These are phyloP conservation scores for Microcos paniculata DNA, from an alignment of 345 rosid species.

Conservation along the genomic window DNA sequence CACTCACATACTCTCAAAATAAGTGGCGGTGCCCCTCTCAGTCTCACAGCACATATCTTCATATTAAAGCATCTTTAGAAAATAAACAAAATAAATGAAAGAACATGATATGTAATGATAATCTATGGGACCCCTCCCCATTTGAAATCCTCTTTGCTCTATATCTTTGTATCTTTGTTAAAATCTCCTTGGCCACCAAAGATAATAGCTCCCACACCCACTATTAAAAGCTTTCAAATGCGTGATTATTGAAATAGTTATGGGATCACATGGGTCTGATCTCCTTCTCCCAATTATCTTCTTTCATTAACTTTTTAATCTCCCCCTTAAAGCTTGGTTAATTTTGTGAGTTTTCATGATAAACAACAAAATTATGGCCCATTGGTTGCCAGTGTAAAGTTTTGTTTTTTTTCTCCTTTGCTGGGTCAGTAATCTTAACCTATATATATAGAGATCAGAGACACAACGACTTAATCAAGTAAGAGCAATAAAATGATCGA, in stretches of 20 bases:
- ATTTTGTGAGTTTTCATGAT: slow-evolving; percentile 19
- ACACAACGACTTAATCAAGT: background rate
- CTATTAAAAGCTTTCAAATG: slow-evolving; percentile 30
- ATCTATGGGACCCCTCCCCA: slow-evolving; percentile 41
- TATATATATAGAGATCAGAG: background rate
- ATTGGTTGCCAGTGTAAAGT: slow-evolving; percentile 5
- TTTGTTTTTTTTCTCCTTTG: slow-evolving; percentile 4
- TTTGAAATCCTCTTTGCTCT: slow-evolving; percentile 9
- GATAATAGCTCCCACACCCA: slow-evolving; percentile 12
- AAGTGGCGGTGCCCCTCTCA: slow-evolving; percentile 14
- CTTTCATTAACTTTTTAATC: slow-evolving; percentile 24
- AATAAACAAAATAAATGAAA: slow-evolving; percentile 29
- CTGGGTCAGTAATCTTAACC: background rate
- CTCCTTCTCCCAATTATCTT: background rate
- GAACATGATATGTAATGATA: slow-evolving; percentile 46
- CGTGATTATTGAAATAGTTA: slow-evolving; percentile 27
- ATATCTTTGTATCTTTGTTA: slow-evolving; percentile 7
- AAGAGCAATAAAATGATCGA: background rate
- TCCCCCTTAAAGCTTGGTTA: slow-evolving; percentile 14
- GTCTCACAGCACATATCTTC: slow-evolving; percentile 15
- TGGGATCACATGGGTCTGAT: slow-evolving; percentile 20
- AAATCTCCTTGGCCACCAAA: slow-evolving; percentile 20
- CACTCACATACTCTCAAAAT: slow-evolving; percentile 25
- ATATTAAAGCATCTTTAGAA: slow-evolving; percentile 35
- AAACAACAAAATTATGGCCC: slow-evolving; percentile 23